Evolutionary conservation across 805 yeast species (phyloP).

Genomic region (Candida vaughaniae): DNA sequence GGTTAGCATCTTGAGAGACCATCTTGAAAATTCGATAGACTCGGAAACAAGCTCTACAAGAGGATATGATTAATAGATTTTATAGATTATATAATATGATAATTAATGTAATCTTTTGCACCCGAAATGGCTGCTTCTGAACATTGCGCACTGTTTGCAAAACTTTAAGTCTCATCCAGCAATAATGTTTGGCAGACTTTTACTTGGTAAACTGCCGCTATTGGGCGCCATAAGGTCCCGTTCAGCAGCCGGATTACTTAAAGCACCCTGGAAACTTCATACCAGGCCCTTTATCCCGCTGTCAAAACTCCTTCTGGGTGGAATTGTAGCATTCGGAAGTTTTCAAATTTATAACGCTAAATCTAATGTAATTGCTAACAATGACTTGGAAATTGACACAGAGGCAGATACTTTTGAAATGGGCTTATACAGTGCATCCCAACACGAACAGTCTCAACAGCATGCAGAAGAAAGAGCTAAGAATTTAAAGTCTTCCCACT

Average conservation of each 20-base stretch:
- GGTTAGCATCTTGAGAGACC: slow-evolving; percentile 39
- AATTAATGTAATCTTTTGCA: slow-evolving; percentile 1
- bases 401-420: slow-evolving; percentile 66
- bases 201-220: too few species aligned
- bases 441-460: slow-evolving; percentile 48
- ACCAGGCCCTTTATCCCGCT: too few species aligned
- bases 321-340: slow-evolving; percentile 10
- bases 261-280: too few species aligned
- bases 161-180: slow-evolving; percentile 6
- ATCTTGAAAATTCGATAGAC: slow-evolving; percentile 10
- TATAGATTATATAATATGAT: too few species aligned
- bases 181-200: slow-evolving; percentile 2
- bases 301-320: too few species aligned
- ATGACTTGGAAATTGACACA: slow-evolving; percentile 44
- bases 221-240: too few species aligned
- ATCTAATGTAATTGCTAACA: slow-evolving; percentile 23
- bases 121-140: background rate
- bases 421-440: slow-evolving; percentile 62
- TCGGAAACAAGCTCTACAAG: background rate
- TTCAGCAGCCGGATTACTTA: too few species aligned
- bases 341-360: slow-evolving; percentile 9
- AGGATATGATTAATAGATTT: too few species aligned
- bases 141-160: background rate
- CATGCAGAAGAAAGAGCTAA: slow-evolving; percentile 30
- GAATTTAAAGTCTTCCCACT: slow-evolving; percentile 19